Base-by-base conservation (phyloP, 306 rosid species). In the Rosa persica region DNA sequence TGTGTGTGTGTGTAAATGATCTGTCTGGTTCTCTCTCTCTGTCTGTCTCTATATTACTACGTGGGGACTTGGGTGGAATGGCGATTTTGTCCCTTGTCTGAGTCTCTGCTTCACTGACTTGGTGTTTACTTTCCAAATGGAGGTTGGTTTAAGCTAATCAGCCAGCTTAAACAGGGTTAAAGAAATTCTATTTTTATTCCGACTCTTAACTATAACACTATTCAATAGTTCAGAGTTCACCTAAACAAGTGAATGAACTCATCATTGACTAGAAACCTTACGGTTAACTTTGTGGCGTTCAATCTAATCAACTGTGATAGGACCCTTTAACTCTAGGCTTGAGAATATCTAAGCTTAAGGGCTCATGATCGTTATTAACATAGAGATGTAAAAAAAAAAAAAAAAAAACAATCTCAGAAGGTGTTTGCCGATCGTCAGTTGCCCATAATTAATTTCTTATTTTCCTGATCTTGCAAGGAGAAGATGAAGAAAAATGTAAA, bases 61-160 rank as follows among this genome's bases (percentile, higher is more conserved):
- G 2, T 3, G 51, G 23, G 25, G 22, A 25, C 17, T 25, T 25
- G 16, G 1, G 11, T 5, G 4, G 4, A 75, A 61, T 11, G 70
- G 44, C 79, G 60, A 3, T 1, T 61, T 12, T 61, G 58, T 11
- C 79, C 71, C 71, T 58, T 17, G 30, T 8, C 17, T 25, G 2
- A 54, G 15, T 3, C 38, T 10, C 4, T 4, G 55, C 19, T 17
- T 25, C 54, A 16, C 43, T 58, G 69, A 20, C 39, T 54, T 36
- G 23, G 12, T 66, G 48, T 19, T 11, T 42, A 42, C 49, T 27
- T 57, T 61, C 70, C 78, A 75, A 61, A 61, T 75, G 78, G 36
- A 60, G 13, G 44, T 23, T 75, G 47, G 44, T 25, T 42, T 8
- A 12, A 22, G 42, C 38, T 30, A 65, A 2, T 40, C 61, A 12